These are phyloP conservation scores for Pulicaria dysenterica DNA, from an alignment of 129 eudicot species.

Conservation along the genomic window DNA sequence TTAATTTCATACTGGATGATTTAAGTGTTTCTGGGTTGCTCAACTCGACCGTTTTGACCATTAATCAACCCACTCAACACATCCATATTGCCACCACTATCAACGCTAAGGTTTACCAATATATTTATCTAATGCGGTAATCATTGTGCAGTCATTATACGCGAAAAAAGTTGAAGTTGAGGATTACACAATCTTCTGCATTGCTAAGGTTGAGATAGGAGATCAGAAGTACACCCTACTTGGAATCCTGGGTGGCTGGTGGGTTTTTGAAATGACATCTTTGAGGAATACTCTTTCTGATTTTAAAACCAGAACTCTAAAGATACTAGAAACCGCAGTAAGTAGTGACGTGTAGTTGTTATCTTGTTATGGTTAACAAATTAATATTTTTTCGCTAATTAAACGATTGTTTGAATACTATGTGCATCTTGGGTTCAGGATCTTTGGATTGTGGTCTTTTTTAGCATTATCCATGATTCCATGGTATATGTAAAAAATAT, in stretches of 20 bases:
- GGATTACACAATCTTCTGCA: conserved; percentile 51
- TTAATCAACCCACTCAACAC: conserved; percentile 6
- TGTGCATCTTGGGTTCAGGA: neutral
- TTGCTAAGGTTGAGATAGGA: conserved; percentile 55
- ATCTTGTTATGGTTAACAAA: conserved; percentile 8
- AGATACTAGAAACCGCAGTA: conserved; percentile 38
- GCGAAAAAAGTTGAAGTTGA: conserved; percentile 62
- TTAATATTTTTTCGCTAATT: neutral
- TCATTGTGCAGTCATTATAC: conserved; percentile 49
- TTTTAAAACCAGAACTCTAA: conserved; percentile 28
- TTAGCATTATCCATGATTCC: too few species aligned
- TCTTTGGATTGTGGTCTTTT: too few species aligned
- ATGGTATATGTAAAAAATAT: too few species aligned
- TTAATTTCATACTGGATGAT: neutral
- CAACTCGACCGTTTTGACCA: neutral
- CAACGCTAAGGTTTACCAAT: neutral
- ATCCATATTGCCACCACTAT: neutral
- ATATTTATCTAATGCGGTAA: conserved; percentile 2
- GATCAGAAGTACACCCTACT: conserved; percentile 51
- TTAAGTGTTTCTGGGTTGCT: neutral
- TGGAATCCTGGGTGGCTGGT: conserved; percentile 75
- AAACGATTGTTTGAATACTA: conserved; percentile 13
- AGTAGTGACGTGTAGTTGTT: conserved; percentile 24
- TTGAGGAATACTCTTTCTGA: conserved; percentile 35
- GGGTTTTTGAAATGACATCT: conserved; percentile 53